These are phyloP conservation scores for Colletotrichum navitas DNA, from an alignment of 2,329 filamentous ascomycete genomes.

Conservation along the genomic window DNA sequence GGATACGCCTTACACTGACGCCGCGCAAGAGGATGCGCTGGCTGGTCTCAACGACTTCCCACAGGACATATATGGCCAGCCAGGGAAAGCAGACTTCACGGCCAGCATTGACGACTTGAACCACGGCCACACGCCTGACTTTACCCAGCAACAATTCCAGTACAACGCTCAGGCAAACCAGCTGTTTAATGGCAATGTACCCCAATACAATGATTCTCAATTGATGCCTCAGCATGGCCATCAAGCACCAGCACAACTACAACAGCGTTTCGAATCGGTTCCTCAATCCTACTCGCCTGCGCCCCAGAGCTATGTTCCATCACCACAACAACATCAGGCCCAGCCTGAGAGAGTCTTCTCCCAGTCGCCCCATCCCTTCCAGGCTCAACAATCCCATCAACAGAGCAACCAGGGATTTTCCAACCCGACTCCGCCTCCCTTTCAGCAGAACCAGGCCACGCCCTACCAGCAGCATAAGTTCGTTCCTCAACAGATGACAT, in stretches of 20 bases:
- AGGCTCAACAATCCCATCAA: conserved; percentile 29
- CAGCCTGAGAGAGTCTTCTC: conserved; percentile 39
- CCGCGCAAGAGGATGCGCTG: conserved; percentile 53
- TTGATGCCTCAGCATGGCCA: conserved; percentile 52
- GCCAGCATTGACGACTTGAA: conserved; percentile 49
- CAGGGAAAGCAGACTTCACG: conserved; percentile 50
- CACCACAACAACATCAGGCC: conserved; percentile 44
- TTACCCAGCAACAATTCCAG: conserved; percentile 50
- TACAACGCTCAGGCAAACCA: conserved; percentile 51
- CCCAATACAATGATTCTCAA: conserved; percentile 52
- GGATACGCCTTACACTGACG: conserved; percentile 47
- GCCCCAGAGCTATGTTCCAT: conserved; percentile 48
- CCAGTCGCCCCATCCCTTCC: conserved; percentile 41
- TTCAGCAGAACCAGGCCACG: conserved; percentile 32
- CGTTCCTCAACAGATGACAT: conserved; percentile 39
- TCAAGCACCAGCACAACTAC: conserved; percentile 52
- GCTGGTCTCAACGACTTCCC: conserved; percentile 54
- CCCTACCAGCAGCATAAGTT: conserved; percentile 40
- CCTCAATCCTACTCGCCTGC: conserved; percentile 36
- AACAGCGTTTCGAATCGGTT: conserved; percentile 46
- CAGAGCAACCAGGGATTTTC: conserved; percentile 37
- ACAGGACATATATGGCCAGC: conserved; percentile 54
- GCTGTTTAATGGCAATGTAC: conserved; percentile 49
- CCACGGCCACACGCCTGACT: conserved; percentile 51
- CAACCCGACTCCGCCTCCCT: conserved; percentile 32